Base-by-base conservation (phyloP, 805 yeast species). In the Nematodospora valgi region DNA sequence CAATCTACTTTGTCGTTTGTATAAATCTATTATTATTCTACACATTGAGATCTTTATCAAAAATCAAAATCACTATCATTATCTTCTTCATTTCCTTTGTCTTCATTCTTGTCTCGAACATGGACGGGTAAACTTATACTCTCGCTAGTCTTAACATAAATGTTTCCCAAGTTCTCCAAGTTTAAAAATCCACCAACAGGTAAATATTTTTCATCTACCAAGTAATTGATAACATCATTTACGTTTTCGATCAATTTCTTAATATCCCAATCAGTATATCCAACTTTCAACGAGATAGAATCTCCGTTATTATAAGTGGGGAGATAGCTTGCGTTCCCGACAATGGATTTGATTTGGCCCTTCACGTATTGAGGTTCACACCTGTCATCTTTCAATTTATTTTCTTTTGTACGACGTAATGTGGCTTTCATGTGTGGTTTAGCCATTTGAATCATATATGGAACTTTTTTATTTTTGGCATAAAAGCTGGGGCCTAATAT, bases 361-460 rank as follows among this genome's bases (percentile, higher is more conserved):
- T 68, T 64, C 3, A 86, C 78, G 48, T 74, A 82, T 29, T 68
- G 67, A 0, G 84, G 72, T 43, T 86, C 93, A 41, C 86, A 76
- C 37, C 76, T 63, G 39, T 78, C 82, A 38, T 70, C 76, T 47
- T 73, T 72, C 25, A 70, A 50, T 39, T 75, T 73, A n/a, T 30
- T 34, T 6, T 31, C 31, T 13, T 35, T 31, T 5, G 31, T 18
- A 16, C 14, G 12, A 16, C 35, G 27, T 7, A 37, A 26, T 27
- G 23, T 23, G 8, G 20, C 7, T 11, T 12, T 23, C 26, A 67
- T 63, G 7, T 64, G 54, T 19, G 71, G 69, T 47, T 39, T 54
- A 11, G 60, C 76, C 80, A 83, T 72, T 49, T 80, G 82, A 3
- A 85, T 53, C 68, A 82, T 74, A 44, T 70, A 73, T 2, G 95